These are phyloP conservation scores for Populus trichocarpa DNA, from an alignment of 441 rosid genomes.

Conservation along the genomic window DNA sequence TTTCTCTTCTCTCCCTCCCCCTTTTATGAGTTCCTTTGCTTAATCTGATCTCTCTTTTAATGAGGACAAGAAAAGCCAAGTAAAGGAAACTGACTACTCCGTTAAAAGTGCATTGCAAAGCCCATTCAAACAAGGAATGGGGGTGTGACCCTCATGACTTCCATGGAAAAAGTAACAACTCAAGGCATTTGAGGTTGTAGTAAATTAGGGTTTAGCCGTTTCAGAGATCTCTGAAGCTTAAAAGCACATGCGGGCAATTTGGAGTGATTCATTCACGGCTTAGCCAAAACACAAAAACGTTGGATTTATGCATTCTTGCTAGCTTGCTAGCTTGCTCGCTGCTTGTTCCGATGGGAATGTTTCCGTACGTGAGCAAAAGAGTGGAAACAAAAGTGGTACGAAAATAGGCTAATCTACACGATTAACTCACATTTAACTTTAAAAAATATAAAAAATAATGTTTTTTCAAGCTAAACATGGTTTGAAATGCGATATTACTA, in stretches of 20 bases:
- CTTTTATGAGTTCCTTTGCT: slow-evolving; percentile 2
- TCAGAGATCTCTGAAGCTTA: no score
- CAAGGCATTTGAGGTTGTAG: neutral
- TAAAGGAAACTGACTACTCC: slow-evolving; percentile 23
- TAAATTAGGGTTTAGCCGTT: neutral
- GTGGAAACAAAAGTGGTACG: no score
- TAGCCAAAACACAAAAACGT: neutral
- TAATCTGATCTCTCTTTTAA: neutral
- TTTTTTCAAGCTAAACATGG: no score
- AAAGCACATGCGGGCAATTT: no score
- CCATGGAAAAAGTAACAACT: neutral
- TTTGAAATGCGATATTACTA: no score
- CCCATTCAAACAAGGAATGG: slow-evolving; percentile 41
- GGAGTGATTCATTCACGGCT: slow-evolving; percentile 4
- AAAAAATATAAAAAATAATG: no score
- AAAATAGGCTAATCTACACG: no score
- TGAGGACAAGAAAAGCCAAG: neutral
- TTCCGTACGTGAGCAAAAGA: neutral
- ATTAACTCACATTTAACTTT: no score
- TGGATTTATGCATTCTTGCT: neutral
- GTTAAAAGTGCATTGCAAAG: slow-evolving; percentile 15
- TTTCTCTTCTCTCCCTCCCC: slow-evolving; percentile 10
- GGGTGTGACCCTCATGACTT: slow-evolving; percentile 8
- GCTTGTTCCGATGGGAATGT: slow-evolving; percentile 4
- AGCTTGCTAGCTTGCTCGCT: no score